Conservation (phyloP, 2,329 filamentous ascomycete species). For the Ophiostoma perfectum region DNA sequence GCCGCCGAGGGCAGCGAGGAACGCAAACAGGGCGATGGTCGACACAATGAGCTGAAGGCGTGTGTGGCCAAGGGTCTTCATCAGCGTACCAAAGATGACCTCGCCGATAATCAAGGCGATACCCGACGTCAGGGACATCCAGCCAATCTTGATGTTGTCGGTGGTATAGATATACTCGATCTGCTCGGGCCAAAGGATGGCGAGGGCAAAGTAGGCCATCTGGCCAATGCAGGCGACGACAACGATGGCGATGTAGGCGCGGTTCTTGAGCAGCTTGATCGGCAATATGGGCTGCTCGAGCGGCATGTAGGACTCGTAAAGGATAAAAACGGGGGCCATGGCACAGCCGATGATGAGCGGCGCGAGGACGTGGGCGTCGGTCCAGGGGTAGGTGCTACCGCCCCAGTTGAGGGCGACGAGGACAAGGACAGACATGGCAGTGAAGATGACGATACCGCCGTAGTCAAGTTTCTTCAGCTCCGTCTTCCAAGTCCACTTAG, state of each 20-base stretch:
- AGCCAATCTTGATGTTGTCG: constrained; percentile 22
- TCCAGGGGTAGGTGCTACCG: constrained; percentile 40
- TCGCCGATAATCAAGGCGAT: constrained; percentile 19
- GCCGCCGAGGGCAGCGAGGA: constrained; percentile 22
- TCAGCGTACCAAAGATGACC: constrained; percentile 13
- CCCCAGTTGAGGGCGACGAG: constrained; percentile 45
- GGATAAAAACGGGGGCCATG: constrained; percentile 24
- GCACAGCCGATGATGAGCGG: constrained; percentile 31
- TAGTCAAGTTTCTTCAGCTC: constrained; percentile 34
- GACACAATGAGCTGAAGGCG: constrained; percentile 21
- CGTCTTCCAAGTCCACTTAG: not conserved
- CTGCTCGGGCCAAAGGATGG: constrained; percentile 37
- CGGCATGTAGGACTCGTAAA: not conserved
- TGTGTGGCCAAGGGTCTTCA: constrained; percentile 19
- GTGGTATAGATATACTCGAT: constrained; percentile 31
- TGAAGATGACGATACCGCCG: constrained; percentile 43
- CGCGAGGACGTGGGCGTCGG: constrained; percentile 33
- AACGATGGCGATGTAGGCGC: constrained; percentile 29
- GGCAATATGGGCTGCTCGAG: not conserved
- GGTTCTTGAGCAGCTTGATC: not conserved
- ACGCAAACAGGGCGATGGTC: constrained; percentile 16
- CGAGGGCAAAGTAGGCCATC: constrained; percentile 37
- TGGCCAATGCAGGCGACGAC: constrained; percentile 35
- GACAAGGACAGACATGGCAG: constrained; percentile 41
- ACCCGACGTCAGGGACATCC: constrained; percentile 19